Conservation (phyloP, 371 early-diverging fungal genomes). For the Rhizopus microsporus region DNA sequence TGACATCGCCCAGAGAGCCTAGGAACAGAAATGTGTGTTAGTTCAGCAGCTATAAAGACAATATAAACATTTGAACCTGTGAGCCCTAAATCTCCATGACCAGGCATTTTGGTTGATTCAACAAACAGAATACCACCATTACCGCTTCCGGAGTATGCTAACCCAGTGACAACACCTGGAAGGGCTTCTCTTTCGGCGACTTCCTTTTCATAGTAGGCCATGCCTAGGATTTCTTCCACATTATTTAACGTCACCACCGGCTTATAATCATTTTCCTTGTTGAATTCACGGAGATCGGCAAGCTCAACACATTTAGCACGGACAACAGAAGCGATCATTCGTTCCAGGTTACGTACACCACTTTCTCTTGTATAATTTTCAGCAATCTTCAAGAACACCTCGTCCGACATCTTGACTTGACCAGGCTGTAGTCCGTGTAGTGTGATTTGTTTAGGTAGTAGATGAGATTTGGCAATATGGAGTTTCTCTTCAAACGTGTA, state of each 20-base stretch:
- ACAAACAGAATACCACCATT: slow-evolving; percentile 81
- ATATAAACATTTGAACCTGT: slow-evolving; percentile 56
- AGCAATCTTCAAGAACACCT: slow-evolving; percentile 62
- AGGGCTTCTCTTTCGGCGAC: slow-evolving; percentile 63
- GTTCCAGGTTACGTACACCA: slow-evolving; percentile 79
- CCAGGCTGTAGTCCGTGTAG: slow-evolving; percentile 63
- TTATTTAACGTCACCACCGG: slow-evolving; percentile 23
- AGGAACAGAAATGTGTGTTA: slow-evolving; percentile 8
- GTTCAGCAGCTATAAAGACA: background rate
- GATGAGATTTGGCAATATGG: slow-evolving; percentile 51
- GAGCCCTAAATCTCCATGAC: slow-evolving; percentile 67
- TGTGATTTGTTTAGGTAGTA: slow-evolving; percentile 71
- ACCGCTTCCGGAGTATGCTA: slow-evolving; percentile 81
- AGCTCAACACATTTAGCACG: slow-evolving; percentile 76
- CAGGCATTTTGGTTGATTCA: slow-evolving; percentile 78
- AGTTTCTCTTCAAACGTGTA: slow-evolving; percentile 86
- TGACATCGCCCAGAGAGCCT: slow-evolving; percentile 86
- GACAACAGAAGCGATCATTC: slow-evolving; percentile 73
- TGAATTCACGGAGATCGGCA: slow-evolving; percentile 42
- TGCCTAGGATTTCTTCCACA: slow-evolving; percentile 67
- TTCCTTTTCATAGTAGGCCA: slow-evolving; percentile 57
- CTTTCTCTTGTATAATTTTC: slow-evolving; percentile 84
- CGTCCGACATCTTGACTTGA: slow-evolving; percentile 52
- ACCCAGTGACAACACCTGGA: slow-evolving; percentile 84
- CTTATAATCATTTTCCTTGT: slow-evolving; percentile 18